These are phyloP conservation scores for Asterophora parasitica DNA, from an alignment of 768 basidiomycete species.

Conservation along the genomic window DNA sequence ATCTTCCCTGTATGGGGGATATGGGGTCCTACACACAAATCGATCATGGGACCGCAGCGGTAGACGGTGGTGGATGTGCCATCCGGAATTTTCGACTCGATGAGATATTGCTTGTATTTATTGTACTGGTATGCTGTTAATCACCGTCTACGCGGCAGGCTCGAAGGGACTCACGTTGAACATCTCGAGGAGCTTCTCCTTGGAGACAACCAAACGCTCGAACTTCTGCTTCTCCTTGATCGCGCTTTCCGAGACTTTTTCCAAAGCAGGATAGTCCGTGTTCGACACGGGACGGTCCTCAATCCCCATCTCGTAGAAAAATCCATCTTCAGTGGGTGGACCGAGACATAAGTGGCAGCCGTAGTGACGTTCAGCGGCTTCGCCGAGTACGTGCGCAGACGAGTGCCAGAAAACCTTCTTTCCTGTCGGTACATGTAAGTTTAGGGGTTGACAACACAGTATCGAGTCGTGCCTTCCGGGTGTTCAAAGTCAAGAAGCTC, in stretches of 20 bases:
- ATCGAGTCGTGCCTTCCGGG: slow-evolving; percentile 58
- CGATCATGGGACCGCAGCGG: slow-evolving; percentile 97
- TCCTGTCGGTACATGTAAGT: slow-evolving; percentile 38
- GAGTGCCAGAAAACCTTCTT: slow-evolving; percentile 99
- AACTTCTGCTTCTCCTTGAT: slow-evolving; percentile 98
- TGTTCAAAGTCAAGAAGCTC: slow-evolving; percentile 91
- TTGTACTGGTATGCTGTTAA: slow-evolving; percentile 71
- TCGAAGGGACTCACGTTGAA: slow-evolving; percentile 62
- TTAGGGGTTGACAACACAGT: not conserved
- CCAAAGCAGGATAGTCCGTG: slow-evolving; percentile 82
- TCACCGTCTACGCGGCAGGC: not conserved
- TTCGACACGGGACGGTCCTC: slow-evolving; percentile 73
- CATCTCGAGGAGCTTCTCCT: slow-evolving; percentile 96
- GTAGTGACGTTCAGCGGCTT: slow-evolving; percentile 93
- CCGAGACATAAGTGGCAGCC: slow-evolving; percentile 97
- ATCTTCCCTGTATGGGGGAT: slow-evolving; percentile 97
- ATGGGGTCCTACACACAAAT: slow-evolving; percentile 95
- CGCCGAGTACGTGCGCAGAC: slow-evolving; percentile 95
- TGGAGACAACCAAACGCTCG: slow-evolving; percentile 88
- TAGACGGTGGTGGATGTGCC: slow-evolving; percentile 97
- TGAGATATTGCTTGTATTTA: slow-evolving; percentile 96
- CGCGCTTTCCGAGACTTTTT: slow-evolving; percentile 81
- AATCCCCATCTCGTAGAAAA: slow-evolving; percentile 99
- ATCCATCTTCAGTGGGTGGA: slow-evolving; percentile 95
- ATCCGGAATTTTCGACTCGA: slow-evolving; percentile 92